Conservation (phyloP, 306 rosid genomes). For the Cucurbita pepo region DNA sequence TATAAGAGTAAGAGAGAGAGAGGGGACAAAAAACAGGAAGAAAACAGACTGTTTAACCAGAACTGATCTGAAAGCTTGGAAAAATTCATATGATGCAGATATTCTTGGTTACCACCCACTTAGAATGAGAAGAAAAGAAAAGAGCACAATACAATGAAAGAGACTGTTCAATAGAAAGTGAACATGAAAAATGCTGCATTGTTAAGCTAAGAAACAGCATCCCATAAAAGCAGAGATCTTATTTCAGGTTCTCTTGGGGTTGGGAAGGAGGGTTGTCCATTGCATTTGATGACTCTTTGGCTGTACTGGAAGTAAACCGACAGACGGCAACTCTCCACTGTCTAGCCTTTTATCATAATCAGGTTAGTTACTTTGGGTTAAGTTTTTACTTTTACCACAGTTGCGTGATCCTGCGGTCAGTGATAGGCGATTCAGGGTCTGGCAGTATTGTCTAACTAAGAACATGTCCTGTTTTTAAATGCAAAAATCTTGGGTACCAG, state of each 20-base stretch:
- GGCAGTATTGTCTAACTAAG: background rate
- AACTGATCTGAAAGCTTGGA: slow-evolving; percentile 2
- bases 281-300: too few relatives aligned
- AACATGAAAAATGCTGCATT: background rate
- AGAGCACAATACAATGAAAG: slow-evolving; percentile 5
- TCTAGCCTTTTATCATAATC: background rate
- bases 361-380: background rate
- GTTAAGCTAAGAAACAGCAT: background rate
- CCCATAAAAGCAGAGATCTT: background rate
- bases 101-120: background rate
- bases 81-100: background rate
- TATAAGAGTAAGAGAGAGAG: background rate
- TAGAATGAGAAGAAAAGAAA: background rate
- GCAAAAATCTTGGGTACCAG: background rate
- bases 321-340: background rate
- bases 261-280: background rate
- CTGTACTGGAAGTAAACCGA: background rate
- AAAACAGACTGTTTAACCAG: slow-evolving; percentile 1
- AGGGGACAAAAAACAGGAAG: background rate
- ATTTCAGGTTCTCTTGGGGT: background rate
- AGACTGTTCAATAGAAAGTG: background rate
- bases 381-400: background rate
- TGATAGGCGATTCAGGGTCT: background rate
- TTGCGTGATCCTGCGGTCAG: background rate
- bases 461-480: background rate